These are phyloP conservation scores for Falciphora oryzae DNA, from an alignment of 2,329 filamentous ascomycete species.

Conservation along the genomic window DNA sequence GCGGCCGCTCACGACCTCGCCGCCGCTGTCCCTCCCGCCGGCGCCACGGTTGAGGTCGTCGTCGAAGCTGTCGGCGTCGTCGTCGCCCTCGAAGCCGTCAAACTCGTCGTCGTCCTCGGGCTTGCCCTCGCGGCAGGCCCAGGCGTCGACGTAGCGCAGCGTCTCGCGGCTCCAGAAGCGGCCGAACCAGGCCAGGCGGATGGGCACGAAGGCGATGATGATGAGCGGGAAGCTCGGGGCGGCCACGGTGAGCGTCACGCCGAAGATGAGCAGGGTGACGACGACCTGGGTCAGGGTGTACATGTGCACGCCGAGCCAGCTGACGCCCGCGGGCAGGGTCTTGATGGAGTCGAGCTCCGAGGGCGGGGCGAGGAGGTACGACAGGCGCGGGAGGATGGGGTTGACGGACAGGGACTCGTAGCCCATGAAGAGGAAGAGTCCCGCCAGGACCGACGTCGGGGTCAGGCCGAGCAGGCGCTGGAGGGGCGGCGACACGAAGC, in stretches of 20 bases:
- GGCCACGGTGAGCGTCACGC: slow-evolving; percentile 55
- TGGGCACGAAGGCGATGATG: slow-evolving; percentile 58
- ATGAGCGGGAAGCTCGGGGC: slow-evolving; percentile 59
- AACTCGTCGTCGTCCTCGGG: slow-evolving; percentile 39
- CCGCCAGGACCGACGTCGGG: slow-evolving; percentile 59
- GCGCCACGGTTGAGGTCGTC: background rate
- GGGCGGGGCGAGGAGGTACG: slow-evolving; percentile 48
- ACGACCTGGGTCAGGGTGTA: slow-evolving; percentile 55
- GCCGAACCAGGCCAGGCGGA: slow-evolving; percentile 56
- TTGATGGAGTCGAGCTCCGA: slow-evolving; percentile 45
- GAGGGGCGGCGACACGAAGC: slow-evolving; percentile 58
- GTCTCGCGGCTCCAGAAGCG: slow-evolving; percentile 53
- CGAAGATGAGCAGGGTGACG: slow-evolving; percentile 55
- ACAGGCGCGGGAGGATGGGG: slow-evolving; percentile 53
- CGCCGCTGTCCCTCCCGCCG: background rate
- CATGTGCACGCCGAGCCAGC: slow-evolving; percentile 49
- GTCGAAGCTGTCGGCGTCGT: background rate
- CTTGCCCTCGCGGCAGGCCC: slow-evolving; percentile 45
- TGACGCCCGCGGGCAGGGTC: slow-evolving; percentile 22
- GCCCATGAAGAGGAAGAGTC: slow-evolving; percentile 64
- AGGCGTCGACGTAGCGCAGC: slow-evolving; percentile 39
- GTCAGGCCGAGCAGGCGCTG: slow-evolving; percentile 58
- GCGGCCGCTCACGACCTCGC: background rate
- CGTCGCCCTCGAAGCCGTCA: background rate
- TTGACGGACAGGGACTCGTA: slow-evolving; percentile 60